phyloP scores from a whole-genome alignment of 257 asterid genomes.

The Apocynum venetum region DNA sequence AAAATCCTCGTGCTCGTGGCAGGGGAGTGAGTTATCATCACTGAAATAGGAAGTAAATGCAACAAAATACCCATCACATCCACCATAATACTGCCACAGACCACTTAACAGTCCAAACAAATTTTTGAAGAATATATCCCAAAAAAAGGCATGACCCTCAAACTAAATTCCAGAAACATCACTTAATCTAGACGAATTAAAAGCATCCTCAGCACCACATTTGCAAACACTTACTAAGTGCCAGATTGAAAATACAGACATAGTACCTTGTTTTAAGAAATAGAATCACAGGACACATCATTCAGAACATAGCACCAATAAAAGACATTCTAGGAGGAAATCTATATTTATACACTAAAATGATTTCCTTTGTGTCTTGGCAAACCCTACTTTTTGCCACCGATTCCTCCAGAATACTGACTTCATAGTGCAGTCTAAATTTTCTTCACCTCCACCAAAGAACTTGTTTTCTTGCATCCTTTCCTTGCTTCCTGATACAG shows the following conservation, averaged over 20 bases:
- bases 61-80: background rate
- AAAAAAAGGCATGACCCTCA: background rate
- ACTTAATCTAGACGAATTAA: background rate
- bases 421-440: background rate
- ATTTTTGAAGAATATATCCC: background rate
- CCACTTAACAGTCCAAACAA: background rate
- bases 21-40: too few species aligned
- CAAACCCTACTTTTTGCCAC: background rate
- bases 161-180: background rate
- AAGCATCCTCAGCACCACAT: background rate
- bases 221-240: background rate
- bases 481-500: slow-evolving; percentile 9
- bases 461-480: slow-evolving; percentile 7
- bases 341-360: background rate
- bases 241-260: background rate
- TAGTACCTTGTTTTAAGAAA: background rate
- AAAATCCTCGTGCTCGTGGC: too few species aligned
- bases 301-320: background rate
- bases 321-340: background rate
- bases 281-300: background rate
- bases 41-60: too few species aligned
- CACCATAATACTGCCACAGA: background rate
- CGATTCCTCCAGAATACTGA: background rate
- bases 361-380: background rate
- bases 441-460: background rate